Evolutionary conservation across 495 filamentous ascomycete genomes (phyloP), one percentile per base, ranked within the genome.

Genomic region (Neurospora tetrasperma): DNA sequence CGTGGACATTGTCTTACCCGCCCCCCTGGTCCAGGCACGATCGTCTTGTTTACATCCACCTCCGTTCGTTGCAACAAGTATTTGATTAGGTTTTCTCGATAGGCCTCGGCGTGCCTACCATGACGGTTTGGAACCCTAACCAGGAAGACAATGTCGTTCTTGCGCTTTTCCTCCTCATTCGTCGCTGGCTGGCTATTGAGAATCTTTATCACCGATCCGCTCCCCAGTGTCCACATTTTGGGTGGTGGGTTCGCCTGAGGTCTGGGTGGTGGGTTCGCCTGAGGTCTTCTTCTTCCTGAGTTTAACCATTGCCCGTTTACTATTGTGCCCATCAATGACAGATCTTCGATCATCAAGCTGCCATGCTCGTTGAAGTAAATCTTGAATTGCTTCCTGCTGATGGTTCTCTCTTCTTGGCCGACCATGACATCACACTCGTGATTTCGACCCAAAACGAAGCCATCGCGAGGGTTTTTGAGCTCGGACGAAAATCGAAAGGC

Each of bases 321-420:
- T 43, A 92, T 80, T 8, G 96, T 98, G 31, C 96, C 96, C 75
- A 97, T 98, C 0, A 94, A 97, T 0, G 96, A 98, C 71, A 87
- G 86, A 75, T 99, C 96, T 79, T 97, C 89, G 5, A 98, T 81
- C 94, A 99, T 97, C 75, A 98, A 83, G 59, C 91, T 89, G 12
- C 89, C 92, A 68, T 91, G 87, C 4, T 88, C 82, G 71, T 93
- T 98, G 70, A 97, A 82, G 77, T 90, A 96, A 71, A 99, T 97
- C 42, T 93, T 90, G 79, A 97, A 99, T 77, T 99, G 96, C 14
- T 88, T 84, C 78, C 97, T 97, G 81, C 94, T 97, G 44, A 98
- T 84, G 23, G 90, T 87, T 70, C 82, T 88, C 70, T 84, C 80
- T 69, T 90, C 85, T 66, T 86, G 79, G 23, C 83, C 80, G 31